Base-by-base conservation (phyloP, 768 basidiomycete species). In the Tephrocybe rancida region DNA sequence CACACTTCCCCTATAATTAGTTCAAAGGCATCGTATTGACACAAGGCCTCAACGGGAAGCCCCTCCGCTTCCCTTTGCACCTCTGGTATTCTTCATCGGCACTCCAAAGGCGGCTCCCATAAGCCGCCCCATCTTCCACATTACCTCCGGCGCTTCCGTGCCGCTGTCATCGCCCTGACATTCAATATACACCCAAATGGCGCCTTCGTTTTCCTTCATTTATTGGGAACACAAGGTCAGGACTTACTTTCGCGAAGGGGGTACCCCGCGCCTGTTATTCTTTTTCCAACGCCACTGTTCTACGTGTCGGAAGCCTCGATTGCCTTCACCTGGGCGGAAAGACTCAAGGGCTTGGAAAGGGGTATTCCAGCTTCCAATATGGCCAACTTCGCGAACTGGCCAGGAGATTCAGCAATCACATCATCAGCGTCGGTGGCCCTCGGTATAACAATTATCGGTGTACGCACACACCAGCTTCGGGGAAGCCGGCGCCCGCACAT, bases 71-170 rank as follows among this genome's bases (percentile, higher is more conserved):
- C 65, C 92, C 92, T 3, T 78, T 94, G 13, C 89, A 93, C 52
- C 65, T 94, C 27, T 93, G 85, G 80, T 94, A 92, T 65, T 88
- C 86, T 35, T 83, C 88, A 3, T 73, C 77, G 10, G 77, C 87
- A 10, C 71, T 92, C 52, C 71, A 77, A 46, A 83, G 34, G 77
- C 75, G 14, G 69, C 79, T 9, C 89, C 89, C 2, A 71, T 90
- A 61, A 94, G 94, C 65, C 84, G 88, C 19, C 78, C 90, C 11
- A 90, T 94, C 54, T 83, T 83, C 59, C 87, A 90, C 65, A 91
- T 94, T 60, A 92, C 91, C 0, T 89, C 86, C 29, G 89, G 90
- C 1, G 88, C 87, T 2, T 89, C 90, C n/a, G 83, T 57, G 90
- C 89, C 2, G 77, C 87, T 2, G 91, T 92, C 39, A 74, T 93